Conservation (phyloP, 2,329 filamentous ascomycete genomes). For the Diaporthe sp. region DNA sequence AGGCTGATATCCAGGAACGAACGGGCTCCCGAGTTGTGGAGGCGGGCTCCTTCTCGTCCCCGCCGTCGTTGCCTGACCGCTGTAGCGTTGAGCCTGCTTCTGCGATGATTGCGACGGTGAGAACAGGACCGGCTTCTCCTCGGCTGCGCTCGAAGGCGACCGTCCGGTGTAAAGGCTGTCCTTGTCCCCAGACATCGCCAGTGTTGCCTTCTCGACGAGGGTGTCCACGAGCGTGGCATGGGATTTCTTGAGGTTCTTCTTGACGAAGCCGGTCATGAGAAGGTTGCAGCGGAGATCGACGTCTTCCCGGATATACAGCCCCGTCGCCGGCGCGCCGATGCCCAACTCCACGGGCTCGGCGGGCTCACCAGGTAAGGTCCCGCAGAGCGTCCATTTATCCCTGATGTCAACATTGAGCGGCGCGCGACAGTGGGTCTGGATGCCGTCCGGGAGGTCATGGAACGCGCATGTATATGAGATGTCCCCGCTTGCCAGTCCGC, state of each 20-base stretch:
- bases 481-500: slow-evolving; percentile 73
- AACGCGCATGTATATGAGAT: slow-evolving; percentile 87
- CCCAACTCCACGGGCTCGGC: slow-evolving; percentile 75
- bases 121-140: slow-evolving; percentile 9
- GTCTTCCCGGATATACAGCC: slow-evolving; percentile 87
- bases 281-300: slow-evolving; percentile 86
- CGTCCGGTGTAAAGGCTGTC: background rate
- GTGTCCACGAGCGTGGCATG: slow-evolving; percentile 78
- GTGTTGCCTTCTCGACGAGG: slow-evolving; percentile 66
- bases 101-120: slow-evolving; percentile 26
- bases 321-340: slow-evolving; percentile 73
- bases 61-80: background rate
- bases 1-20: slow-evolving; percentile 19
- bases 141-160: background rate
- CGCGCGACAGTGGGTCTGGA: slow-evolving; percentile 88
- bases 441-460: slow-evolving; percentile 77
- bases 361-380: slow-evolving; percentile 78
- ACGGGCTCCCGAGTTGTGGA: slow-evolving; percentile 40
- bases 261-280: slow-evolving; percentile 82
- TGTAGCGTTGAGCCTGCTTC: background rate
- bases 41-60: slow-evolving; percentile 41
- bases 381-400: slow-evolving; percentile 82
- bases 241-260: slow-evolving; percentile 83
- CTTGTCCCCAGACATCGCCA: slow-evolving; percentile 43
- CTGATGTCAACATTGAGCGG: slow-evolving; percentile 85